Evolutionary conservation across 2,329 filamentous ascomycete genomes (phyloP).

Genomic region (Verticillium klebahnii): DNA sequence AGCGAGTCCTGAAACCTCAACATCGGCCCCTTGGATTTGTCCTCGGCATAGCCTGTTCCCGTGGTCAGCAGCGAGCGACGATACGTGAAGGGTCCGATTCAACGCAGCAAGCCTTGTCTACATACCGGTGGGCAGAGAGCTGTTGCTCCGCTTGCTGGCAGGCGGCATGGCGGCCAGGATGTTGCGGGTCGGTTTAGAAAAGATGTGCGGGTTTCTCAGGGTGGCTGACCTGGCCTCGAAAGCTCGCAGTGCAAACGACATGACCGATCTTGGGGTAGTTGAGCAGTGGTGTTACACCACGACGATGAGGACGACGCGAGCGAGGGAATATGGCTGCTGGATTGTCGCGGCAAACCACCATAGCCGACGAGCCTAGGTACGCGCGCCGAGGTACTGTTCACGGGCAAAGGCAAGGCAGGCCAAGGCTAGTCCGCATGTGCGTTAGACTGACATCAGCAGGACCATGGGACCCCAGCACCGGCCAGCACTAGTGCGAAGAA

Average conservation of each 20-base stretch:
- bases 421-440: background rate
- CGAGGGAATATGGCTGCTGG: background rate
- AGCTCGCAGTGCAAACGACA: constrained; percentile 14
- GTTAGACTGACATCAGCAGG: background rate
- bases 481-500: background rate
- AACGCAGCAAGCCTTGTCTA: background rate
- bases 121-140: constrained; percentile 51
- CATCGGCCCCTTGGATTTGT: constrained; percentile 74
- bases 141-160: constrained; percentile 48
- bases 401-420: background rate
- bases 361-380: constrained; percentile 1
- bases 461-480: background rate
- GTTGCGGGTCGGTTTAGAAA: background rate
- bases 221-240: constrained; percentile 14
- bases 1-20: constrained; percentile 84
- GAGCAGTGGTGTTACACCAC: background rate
- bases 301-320: background rate
- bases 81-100: background rate
- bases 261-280: background rate
- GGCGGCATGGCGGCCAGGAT: constrained; percentile 44
- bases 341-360: background rate
- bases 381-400: background rate
- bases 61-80: background rate
- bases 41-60: constrained; percentile 68
- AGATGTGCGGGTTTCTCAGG: background rate